phyloP scores from a whole-genome alignment of 768 basidiomycete species.

The Pholiota conissans region DNA sequence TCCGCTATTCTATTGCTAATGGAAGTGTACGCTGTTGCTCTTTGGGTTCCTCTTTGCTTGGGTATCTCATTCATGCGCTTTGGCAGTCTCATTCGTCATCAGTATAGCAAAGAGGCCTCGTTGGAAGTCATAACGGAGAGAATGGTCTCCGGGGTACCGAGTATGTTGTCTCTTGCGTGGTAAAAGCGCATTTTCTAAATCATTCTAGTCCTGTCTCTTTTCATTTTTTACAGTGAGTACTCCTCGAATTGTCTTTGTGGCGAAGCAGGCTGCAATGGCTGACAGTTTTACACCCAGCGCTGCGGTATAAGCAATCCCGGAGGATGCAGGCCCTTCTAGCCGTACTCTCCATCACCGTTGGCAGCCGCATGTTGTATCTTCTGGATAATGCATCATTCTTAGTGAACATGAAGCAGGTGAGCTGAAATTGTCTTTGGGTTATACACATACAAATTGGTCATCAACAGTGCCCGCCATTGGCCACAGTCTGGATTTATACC shows the following conservation, averaged over 20 bases:
- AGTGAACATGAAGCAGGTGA: slow-evolving; percentile 74
- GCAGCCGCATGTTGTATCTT: slow-evolving; percentile 69
- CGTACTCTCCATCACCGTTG: slow-evolving; percentile 53
- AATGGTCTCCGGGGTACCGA: slow-evolving; percentile 68
- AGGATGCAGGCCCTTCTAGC: slow-evolving; percentile 60
- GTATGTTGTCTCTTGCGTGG: slow-evolving; percentile 42
- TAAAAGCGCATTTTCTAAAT: slow-evolving; percentile 2
- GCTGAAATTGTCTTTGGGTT: not conserved
- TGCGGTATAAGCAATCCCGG: slow-evolving; percentile 58
- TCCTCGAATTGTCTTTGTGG: not conserved
- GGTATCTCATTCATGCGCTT: not conserved
- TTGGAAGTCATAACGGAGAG: slow-evolving; percentile 50
- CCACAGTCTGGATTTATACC: slow-evolving; percentile 77
- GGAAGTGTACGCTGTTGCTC: slow-evolving; percentile 66
- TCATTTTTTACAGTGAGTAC: slow-evolving; percentile 73
- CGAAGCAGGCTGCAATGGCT: too few relatives aligned
- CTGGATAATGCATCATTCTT: slow-evolving; percentile 71
- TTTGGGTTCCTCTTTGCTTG: not conserved
- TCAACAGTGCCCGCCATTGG: slow-evolving; percentile 70
- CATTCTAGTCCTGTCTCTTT: slow-evolving; percentile 62
- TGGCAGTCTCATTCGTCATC: slow-evolving; percentile 70
- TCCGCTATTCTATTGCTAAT: slow-evolving; percentile 76
- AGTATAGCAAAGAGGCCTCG: slow-evolving; percentile 67
- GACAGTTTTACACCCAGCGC: slow-evolving; percentile 43
- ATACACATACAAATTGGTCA: not conserved